Base-by-base conservation (phyloP, 2,329 filamentous ascomycete genomes). In the Microascus cirrosus region DNA sequence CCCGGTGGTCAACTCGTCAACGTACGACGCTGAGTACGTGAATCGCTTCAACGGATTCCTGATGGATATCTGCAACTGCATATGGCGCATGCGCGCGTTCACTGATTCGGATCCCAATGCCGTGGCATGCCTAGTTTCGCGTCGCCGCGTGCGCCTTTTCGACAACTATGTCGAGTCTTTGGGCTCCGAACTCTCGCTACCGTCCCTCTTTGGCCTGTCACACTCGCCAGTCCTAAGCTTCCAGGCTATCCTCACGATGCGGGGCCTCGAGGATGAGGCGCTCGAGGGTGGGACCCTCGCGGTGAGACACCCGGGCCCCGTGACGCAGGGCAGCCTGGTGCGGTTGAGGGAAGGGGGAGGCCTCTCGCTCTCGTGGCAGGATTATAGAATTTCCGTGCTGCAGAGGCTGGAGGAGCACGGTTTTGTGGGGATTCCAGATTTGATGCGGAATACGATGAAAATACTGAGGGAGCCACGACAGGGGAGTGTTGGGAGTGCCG, bases 361-460 rank as follows among this genome's bases (percentile, higher is more conserved):
- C 0, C 67, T 90, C 28, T 75, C 71, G 55, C 67, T 93, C 45
- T 76, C 75, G 15, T 95, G 87, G 86, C 82, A 86, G 64, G 83
- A 88, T 55, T 95, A 91, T 68, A 79, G 87, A 59, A 74, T 90
- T 6, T 80, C 82, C n/a, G 85, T 93, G 61, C 71, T 95, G 59
- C 77, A 78, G 55, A 83, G 84, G 70, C 70, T 95, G 61, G 85
- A 86, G 59, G 74, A 72, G 6, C 79, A 78, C 57, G 87, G 86
- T 0, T 77, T 87, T 53, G 72, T 69, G 12, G 90, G 90, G 0
- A 77, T 93, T 34, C 79, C 81, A 18, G 78, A 85, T 61, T 71
- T 95, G 65, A 86, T 95, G 78, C 87, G 87, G 69, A 89, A 84
- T 64, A 92, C 89, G 1, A 90, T 94, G 82, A 90, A 86, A 67